Percentiles rank a stretch among this genome's conserved stretches.
phyloP scores from a whole-genome alignment of 2,329 filamentous ascomycete genomes.

The Fusarium multiceps region DNA sequence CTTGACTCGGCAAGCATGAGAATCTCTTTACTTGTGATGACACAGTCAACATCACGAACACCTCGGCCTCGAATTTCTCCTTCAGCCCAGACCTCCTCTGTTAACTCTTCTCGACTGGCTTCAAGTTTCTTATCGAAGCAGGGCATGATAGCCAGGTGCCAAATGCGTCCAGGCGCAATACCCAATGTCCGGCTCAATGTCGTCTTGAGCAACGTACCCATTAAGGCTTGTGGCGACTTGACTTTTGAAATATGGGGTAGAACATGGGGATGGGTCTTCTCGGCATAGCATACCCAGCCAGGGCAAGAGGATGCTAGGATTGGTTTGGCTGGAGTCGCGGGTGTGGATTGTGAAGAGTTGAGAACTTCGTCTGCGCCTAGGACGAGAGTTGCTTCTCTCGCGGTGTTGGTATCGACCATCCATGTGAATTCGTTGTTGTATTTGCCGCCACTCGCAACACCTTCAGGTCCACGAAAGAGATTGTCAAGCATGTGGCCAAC shows the following conservation, averaged over 20 bases:
- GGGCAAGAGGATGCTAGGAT: slow-evolving; percentile 92
- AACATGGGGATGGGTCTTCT: slow-evolving; percentile 96
- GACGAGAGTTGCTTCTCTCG: slow-evolving; percentile 85
- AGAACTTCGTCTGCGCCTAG: slow-evolving; percentile 79
- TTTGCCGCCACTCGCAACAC: slow-evolving; percentile 75
- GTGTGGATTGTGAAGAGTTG: slow-evolving; percentile 41
- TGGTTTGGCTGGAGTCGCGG: slow-evolving; percentile 57
- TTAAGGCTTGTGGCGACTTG: slow-evolving; percentile 93
- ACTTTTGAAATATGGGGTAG: slow-evolving; percentile 89
- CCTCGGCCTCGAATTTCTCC: slow-evolving; percentile 62
- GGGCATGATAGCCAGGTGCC: slow-evolving; percentile 96
- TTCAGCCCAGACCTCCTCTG: slow-evolving; percentile 77
- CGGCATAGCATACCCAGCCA: slow-evolving; percentile 98
- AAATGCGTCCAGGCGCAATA: slow-evolving; percentile 82
- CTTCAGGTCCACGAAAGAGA: slow-evolving; percentile 74
- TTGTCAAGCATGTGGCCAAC: slow-evolving; percentile 87
- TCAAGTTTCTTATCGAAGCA: slow-evolving; percentile 99
- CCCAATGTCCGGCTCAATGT: slow-evolving; percentile 78
- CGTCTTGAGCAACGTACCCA: slow-evolving; percentile 90
- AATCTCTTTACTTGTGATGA: slow-evolving; percentile 95
- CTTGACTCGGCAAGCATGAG: slow-evolving; percentile 88
- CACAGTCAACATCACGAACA: slow-evolving; percentile 93
- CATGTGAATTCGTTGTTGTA: slow-evolving; percentile 84
- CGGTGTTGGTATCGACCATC: slow-evolving; percentile 89
- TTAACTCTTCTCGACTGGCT: slow-evolving; percentile 92